Evolutionary conservation across 495 filamentous ascomycete genomes (phyloP).

Genomic region (Tuber microsphaerosporum): DNA sequence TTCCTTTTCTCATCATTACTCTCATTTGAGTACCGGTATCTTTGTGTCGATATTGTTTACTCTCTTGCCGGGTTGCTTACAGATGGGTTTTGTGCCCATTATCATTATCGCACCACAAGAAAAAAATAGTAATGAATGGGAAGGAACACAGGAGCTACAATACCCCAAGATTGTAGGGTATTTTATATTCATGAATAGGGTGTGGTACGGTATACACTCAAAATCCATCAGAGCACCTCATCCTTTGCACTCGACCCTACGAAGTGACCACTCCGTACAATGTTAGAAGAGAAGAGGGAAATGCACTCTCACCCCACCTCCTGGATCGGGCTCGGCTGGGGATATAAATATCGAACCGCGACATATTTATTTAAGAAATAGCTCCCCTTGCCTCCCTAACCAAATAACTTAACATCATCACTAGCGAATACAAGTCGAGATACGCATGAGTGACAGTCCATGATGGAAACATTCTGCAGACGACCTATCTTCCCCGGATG

Average conservation of each 20-base stretch:
- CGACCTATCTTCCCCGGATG: neutral
- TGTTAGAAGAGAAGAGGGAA: neutral
- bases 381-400: neutral
- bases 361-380: neutral
- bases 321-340: neutral
- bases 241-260: neutral
- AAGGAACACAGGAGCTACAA: neutral
- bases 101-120: neutral
- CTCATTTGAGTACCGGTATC: neutral
- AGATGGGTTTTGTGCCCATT: neutral
- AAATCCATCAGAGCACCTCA: neutral
- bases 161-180: neutral
- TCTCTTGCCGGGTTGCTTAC: neutral
- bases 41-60: neutral
- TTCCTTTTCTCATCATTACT: neutral
- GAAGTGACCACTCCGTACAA: neutral
- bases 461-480: neutral
- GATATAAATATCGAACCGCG: neutral
- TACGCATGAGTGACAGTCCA: neutral
- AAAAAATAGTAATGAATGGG: neutral
- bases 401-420: neutral
- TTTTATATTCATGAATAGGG: neutral
- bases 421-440: neutral
- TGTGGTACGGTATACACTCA: neutral
- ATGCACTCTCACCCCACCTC: neutral